A percentile compares a stretch with the other conserved stretches of the same genome.
These are phyloP conservation scores for Verruconis gallopava DNA, from an alignment of 2,329 filamentous ascomycete species.

Conservation along the genomic window DNA sequence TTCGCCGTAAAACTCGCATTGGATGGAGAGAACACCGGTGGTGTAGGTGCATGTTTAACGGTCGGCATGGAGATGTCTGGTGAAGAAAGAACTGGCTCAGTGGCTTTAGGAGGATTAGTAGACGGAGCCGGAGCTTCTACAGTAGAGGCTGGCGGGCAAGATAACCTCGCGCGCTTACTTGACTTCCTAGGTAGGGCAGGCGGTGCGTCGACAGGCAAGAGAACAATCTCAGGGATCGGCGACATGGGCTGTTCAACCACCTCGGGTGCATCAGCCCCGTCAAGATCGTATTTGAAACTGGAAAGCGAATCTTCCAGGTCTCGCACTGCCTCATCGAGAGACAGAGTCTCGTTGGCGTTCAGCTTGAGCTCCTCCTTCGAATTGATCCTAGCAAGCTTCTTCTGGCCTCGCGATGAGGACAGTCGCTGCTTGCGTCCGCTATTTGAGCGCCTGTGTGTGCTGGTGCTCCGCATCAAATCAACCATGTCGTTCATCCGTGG, in stretches of 20 bases:
- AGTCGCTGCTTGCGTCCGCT: not conserved
- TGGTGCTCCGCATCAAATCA: conserved; percentile 5
- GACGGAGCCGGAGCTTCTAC: not conserved
- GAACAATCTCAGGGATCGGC: conserved; percentile 1
- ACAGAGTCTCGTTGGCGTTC: conserved; percentile 24
- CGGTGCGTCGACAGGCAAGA: not conserved
- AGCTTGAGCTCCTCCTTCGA: conserved; percentile 7
- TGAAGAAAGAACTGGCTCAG: too few species aligned
- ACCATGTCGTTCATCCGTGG: conserved; percentile 5
- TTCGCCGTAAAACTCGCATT: too few species aligned
- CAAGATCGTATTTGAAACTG: conserved; percentile 11
- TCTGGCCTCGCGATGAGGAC: not conserved
- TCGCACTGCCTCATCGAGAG: conserved; percentile 33
- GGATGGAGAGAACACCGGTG: too few species aligned
- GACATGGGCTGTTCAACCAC: not conserved
- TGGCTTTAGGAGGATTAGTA: too few species aligned
- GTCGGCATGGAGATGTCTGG: too few species aligned
- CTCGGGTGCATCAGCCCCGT: not conserved
- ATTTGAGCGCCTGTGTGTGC: conserved; percentile 8
- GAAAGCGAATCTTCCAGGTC: conserved; percentile 21
- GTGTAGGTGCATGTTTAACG: too few species aligned
- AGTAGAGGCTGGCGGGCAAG: not conserved
- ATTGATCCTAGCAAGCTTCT: conserved; percentile 5
- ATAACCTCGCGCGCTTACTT: conserved; percentile 6
- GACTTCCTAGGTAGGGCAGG: conserved; percentile 9